Evolutionary conservation across 495 filamentous ascomycete genomes (phyloP), one percentile per base, ranked within the genome.

Genomic region (Podospora bellae-mahoneyi): DNA sequence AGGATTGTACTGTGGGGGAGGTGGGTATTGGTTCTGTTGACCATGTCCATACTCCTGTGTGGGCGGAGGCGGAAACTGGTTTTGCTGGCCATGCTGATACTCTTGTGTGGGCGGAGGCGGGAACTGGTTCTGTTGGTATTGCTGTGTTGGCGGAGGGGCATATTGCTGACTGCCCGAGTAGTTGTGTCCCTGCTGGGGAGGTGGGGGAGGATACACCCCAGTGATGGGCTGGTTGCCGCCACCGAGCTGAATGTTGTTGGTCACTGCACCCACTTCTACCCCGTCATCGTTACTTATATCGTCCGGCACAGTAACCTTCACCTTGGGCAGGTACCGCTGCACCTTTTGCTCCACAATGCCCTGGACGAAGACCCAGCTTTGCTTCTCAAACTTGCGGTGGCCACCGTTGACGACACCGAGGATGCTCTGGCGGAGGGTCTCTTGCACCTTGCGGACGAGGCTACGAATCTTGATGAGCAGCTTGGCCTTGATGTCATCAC

Each of bases 301-400:
- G 44, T 78, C 76, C 13, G 76, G 76, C 54, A 78, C 75, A 4
- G 72, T 69, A 61, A 78, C 77, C 64, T 74, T 77, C 23, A 78
- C 76, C 67, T 75, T 75, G 59, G 76, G 76, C 63, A 78, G 67
- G 60, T 78, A 78, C 54, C 67, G 76, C 69, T 78, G 75, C 27
- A 78, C 73, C 66, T 78, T 78, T 15, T 73, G 60, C 69, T 78
- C 73, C 27, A 78, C 76, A 34, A 77, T 76, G 62, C 71, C 74
- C 64, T 78, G 76, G 64, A 78, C 76, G 66, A 78, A 78, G 2
- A 74, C 68, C 76, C 76, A 78, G 60, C 76, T 78, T 60, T 77
- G 65, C 15, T 71, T 70, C 70, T 78, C 76, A 57, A 78, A 74
- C 67, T 76, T 78, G 69, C 76, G 76, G 59, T 78, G 76, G 4